Conservation (phyloP, 345 rosid genomes). For the Dipteronia dyeriana region DNA sequence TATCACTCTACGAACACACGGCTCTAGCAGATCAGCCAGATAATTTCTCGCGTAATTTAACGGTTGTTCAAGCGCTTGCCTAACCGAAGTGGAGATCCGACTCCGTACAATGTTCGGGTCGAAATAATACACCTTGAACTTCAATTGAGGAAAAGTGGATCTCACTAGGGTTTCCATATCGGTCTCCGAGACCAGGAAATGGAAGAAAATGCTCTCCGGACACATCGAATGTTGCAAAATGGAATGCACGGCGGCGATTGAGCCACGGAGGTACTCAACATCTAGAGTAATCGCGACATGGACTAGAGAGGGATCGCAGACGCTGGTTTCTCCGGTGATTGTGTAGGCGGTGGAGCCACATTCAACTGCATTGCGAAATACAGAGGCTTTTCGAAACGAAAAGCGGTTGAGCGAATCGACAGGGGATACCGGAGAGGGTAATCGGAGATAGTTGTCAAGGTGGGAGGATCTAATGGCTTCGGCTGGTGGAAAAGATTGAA, state of each 20-base stretch:
- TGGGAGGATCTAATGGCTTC: constrained; percentile 85
- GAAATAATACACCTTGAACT: constrained; percentile 82
- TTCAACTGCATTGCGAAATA: constrained; percentile 82
- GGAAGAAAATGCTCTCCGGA: constrained; percentile 87
- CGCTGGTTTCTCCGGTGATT: constrained; percentile 30
- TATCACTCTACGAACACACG: constrained; percentile 81
- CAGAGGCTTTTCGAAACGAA: constrained; percentile 60
- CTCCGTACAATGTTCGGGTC: constrained; percentile 75
- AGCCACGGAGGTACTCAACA: constrained; percentile 87
- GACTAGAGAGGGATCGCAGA: constrained; percentile 77
- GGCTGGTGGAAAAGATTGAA: constrained; percentile 89
- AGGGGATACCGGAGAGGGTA: constrained; percentile 27
- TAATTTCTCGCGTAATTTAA: constrained; percentile 93
- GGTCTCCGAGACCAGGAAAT: constrained; percentile 80
- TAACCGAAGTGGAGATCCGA: constrained; percentile 80
- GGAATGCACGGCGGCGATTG: constrained; percentile 94
- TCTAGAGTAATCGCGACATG: constrained; percentile 94
- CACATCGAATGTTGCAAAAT: constrained; percentile 73
- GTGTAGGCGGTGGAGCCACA: constrained; percentile 50
- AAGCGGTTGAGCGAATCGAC: constrained; percentile 33
- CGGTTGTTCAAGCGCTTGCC: constrained; percentile 96
- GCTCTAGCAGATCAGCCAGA: constrained; percentile 78
- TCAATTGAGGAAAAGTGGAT: constrained; percentile 80
- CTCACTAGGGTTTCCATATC: constrained; percentile 64
- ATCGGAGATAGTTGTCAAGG: constrained; percentile 49